Percentiles rank a stretch among this genome's conserved stretches.
phyloP scores from a whole-genome alignment of 441 rosid species.

The Pelargonium fulgidum region DNA sequence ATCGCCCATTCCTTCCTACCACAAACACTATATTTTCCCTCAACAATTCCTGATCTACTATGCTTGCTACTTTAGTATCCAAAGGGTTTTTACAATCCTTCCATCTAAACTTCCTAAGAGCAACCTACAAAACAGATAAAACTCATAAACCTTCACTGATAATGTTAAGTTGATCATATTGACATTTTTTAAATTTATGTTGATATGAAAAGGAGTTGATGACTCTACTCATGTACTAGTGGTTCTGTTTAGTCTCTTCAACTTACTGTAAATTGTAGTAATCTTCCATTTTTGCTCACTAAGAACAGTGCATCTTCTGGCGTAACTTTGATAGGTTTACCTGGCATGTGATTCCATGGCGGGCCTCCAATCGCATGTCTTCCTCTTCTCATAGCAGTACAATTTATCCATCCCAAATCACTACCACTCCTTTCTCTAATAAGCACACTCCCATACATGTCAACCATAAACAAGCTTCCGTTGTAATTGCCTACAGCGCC shows the following conservation, averaged over 20 bases:
- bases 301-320: conserved; percentile 60
- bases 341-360: conserved; percentile 59
- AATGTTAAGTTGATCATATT: too few relatives aligned
- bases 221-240: too few relatives aligned
- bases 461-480: conserved; percentile 56
- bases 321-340: conserved; percentile 39
- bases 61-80: conserved; percentile 45
- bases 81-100: conserved; percentile 55
- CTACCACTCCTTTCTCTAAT: conserved; percentile 46
- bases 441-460: conserved; percentile 41
- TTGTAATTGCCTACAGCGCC: conserved; percentile 58
- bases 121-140: conserved; percentile 38
- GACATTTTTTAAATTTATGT: too few relatives aligned
- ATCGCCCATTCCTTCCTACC: conserved; percentile 41
- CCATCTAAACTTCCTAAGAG: conserved; percentile 54
- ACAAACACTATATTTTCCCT: conserved; percentile 49
- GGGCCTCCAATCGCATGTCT: conserved; percentile 50
- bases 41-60: conserved; percentile 58
- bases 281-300: conserved; percentile 52
- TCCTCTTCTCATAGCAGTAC: conserved; percentile 56
- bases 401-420: conserved; percentile 53
- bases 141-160: background rate
- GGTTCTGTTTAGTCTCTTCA: background rate
- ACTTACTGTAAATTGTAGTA: conserved; percentile 66
- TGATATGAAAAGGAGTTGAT: too few relatives aligned